Evolutionary conservation across 208 protist species (phyloP).

Genomic region (Angomonas ambiguus): DNA sequence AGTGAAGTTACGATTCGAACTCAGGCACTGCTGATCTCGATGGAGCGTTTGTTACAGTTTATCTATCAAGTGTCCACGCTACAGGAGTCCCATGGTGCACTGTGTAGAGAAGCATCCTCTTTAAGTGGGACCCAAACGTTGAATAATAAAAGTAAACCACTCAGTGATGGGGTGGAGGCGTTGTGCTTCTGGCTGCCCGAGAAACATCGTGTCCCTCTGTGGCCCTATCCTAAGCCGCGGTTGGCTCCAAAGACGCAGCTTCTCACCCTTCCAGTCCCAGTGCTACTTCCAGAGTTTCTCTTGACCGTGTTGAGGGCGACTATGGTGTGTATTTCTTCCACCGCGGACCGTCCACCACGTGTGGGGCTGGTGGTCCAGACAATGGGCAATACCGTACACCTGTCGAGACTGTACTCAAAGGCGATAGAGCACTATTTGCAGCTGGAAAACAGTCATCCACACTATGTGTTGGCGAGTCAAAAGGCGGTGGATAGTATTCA

Average conservation of each 20-base stretch:
- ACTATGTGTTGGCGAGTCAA: background rate
- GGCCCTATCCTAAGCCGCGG: constrained; percentile 35
- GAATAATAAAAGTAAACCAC: background rate
- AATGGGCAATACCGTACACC: background rate
- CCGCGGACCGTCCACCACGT: constrained; percentile 11
- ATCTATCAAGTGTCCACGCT: background rate
- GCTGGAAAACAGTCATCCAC: no score
- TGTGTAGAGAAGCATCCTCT: no score
- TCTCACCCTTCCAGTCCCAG: background rate
- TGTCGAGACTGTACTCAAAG: constrained; percentile 23
- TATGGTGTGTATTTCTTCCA: constrained; percentile 9
- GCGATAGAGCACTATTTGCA: constrained; percentile 39
- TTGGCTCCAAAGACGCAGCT: constrained; percentile 4
- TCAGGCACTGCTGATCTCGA: background rate
- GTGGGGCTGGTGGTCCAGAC: constrained; percentile 22
- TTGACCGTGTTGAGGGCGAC: background rate
- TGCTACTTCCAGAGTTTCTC: background rate
- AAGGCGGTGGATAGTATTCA: constrained; percentile 21
- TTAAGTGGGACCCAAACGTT: no score
- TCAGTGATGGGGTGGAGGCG: background rate
- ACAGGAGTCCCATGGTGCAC: background rate
- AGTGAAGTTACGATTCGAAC: background rate
- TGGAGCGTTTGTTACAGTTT: constrained; percentile 2
- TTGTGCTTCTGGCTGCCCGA: constrained; percentile 74
- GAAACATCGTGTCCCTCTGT: constrained; percentile 64